Evolutionary conservation across 1,284 basidiomycete species (phyloP).

Genomic region (Grifola frondosa): DNA sequence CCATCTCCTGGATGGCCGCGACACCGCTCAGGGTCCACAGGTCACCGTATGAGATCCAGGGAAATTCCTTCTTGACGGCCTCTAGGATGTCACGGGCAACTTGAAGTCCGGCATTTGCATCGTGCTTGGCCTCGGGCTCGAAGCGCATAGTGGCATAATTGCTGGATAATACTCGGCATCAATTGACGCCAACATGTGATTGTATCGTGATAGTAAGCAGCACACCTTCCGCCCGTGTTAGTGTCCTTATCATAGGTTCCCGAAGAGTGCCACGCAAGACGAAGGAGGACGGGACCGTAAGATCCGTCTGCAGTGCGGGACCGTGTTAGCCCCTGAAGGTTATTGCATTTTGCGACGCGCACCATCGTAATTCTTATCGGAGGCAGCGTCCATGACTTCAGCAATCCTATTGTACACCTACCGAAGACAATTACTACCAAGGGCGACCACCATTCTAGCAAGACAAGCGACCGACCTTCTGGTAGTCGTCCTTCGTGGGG

Average conservation of each 20-base stretch:
- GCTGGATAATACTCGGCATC: constrained; percentile 46
- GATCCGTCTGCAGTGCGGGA: constrained; percentile 69
- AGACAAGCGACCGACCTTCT: constrained; percentile 57
- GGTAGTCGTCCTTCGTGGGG: constrained; percentile 79
- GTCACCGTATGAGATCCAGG: constrained; percentile 94
- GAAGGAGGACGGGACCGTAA: constrained; percentile 87
- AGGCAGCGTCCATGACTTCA: constrained; percentile 71
- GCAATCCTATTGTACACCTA: constrained; percentile 89
- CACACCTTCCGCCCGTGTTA: constrained; percentile 84
- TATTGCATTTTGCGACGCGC: constrained; percentile 18
- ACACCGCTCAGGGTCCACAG: constrained; percentile 93
- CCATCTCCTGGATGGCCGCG: constrained; percentile 84
- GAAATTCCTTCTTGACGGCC: constrained; percentile 81
- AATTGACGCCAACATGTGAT: constrained; percentile 6
- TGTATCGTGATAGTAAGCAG: constrained; percentile 1
- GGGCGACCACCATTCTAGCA: not conserved
- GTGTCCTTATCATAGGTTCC: constrained; percentile 90
- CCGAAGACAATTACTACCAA: not conserved
- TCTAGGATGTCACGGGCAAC: constrained; percentile 86
- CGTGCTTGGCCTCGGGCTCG: constrained; percentile 80
- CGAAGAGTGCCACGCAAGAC: constrained; percentile 91
- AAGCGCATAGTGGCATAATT: constrained; percentile 98
- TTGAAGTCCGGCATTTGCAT: constrained; percentile 85
- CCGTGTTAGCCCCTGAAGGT: constrained; percentile 4
- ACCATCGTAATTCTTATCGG: constrained; percentile 79